Conservation (phyloP, 768 basidiomycete genomes). For the Xerocomellus chrysenteron region DNA sequence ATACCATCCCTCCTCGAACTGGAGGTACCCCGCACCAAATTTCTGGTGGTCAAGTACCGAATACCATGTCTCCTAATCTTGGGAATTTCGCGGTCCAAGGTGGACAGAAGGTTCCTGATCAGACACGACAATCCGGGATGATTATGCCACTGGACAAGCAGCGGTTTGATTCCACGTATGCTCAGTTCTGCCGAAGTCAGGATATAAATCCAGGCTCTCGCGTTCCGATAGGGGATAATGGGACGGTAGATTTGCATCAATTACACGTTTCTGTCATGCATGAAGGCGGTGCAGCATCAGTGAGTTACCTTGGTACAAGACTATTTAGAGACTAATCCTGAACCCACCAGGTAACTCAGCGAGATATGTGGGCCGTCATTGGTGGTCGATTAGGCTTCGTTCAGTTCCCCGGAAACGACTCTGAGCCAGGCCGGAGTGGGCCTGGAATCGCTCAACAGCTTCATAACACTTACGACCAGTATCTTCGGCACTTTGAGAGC, state of each 20-base stretch:
- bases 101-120: constrained; percentile 24
- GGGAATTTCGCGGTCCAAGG: constrained; percentile 24
- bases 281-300: constrained; percentile 52
- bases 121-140: constrained; percentile 7
- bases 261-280: constrained; percentile 60
- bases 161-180: constrained; percentile 53
- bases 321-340: constrained; percentile 8
- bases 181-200: constrained; percentile 45
- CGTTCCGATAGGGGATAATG: constrained; percentile 49
- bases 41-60: constrained; percentile 28
- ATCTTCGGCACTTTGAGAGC: constrained; percentile 55
- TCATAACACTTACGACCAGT: constrained; percentile 58
- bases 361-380: constrained; percentile 64
- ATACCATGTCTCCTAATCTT: constrained; percentile 35
- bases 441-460: constrained; percentile 62
- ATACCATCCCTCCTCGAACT: constrained; percentile 38
- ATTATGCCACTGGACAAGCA: constrained; percentile 46
- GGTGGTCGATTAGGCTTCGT: constrained; percentile 67
- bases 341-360: constrained; percentile 46
- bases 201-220: constrained; percentile 40
- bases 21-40: constrained; percentile 40
- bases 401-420: constrained; percentile 58
- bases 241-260: constrained; percentile 56
- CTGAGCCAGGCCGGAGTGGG: constrained; percentile 60
- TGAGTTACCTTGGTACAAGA: constrained; percentile 28